These are phyloP conservation scores for Backusella tuberculispora DNA, from an alignment of 192 early-diverging fungal genomes.

Conservation along the genomic window DNA sequence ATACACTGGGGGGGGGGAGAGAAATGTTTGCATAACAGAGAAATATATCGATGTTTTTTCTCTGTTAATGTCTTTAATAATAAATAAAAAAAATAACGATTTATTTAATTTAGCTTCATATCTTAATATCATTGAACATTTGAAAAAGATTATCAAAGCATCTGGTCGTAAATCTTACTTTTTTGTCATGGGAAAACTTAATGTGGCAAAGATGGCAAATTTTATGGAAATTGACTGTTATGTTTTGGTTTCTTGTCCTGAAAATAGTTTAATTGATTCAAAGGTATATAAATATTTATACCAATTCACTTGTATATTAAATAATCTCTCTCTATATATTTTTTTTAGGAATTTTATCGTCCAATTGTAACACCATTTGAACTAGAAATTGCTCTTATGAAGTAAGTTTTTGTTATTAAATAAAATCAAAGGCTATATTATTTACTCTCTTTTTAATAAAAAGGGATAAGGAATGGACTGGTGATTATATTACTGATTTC, in stretches of 20 bases:
- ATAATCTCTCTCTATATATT: not conserved
- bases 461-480: constrained; percentile 69
- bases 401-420: constrained; percentile 31
- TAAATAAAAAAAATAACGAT: constrained; percentile 4
- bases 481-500: constrained; percentile 75
- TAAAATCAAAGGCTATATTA: not conserved
- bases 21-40: not conserved
- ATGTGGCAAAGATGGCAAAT: constrained; percentile 93
- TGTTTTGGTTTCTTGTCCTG: constrained; percentile 86
- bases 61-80: no score
- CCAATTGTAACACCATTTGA: constrained; percentile 96
- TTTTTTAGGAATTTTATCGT: constrained; percentile 74
- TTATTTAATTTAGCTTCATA: constrained; percentile 64
- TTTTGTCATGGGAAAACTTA: constrained; percentile 86
- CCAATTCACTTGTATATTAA: not conserved
- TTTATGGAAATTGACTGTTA: constrained; percentile 95
- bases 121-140: constrained; percentile 75
- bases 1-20: not conserved
- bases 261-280: constrained; percentile 91
- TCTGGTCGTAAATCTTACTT: constrained; percentile 71
- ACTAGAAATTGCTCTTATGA: constrained; percentile 77
- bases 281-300: constrained; percentile 36
- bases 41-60: not conserved
- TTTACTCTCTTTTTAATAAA: not conserved
- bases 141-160: constrained; percentile 76